Conservation (phyloP, 805 yeast genomes). For the Clavispora phyllophila region DNA sequence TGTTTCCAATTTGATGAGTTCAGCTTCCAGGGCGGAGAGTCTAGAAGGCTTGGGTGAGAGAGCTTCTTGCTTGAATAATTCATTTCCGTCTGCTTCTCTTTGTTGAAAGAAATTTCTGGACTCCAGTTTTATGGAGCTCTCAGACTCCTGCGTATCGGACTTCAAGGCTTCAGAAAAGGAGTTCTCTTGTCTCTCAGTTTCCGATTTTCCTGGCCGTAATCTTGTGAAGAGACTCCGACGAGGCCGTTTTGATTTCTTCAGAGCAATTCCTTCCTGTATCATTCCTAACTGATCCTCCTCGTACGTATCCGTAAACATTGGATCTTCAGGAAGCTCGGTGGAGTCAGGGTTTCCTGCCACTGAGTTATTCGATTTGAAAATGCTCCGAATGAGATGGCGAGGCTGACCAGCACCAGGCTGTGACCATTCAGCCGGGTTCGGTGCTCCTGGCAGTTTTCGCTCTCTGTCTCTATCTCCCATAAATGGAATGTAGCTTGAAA, state of each 20-base stretch:
- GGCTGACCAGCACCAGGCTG: slow-evolving; percentile 14
- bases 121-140: neutral
- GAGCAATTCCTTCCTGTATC: neutral
- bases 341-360: neutral
- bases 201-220: slow-evolving; percentile 12
- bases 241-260: slow-evolving; percentile 27
- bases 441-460: slow-evolving; percentile 7
- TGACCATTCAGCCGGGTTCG: slow-evolving; percentile 1
- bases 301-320: neutral
- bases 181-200: slow-evolving; percentile 7
- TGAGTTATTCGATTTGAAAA: slow-evolving; percentile 20
- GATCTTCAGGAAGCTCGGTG: neutral
- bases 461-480: slow-evolving; percentile 19
- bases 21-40: neutral
- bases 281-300: neutral
- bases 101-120: neutral
- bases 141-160: slow-evolving; percentile 2
- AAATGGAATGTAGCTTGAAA: slow-evolving; percentile 38
- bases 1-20: neutral
- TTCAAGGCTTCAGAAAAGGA: neutral
- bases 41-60: neutral
- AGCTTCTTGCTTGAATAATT: neutral
- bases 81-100: neutral
- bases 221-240: slow-evolving; percentile 36
- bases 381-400: slow-evolving; percentile 30